Base-by-base conservation (phyloP, 192 early-diverging fungal genomes). In the Oehlia diaphana region DNA sequence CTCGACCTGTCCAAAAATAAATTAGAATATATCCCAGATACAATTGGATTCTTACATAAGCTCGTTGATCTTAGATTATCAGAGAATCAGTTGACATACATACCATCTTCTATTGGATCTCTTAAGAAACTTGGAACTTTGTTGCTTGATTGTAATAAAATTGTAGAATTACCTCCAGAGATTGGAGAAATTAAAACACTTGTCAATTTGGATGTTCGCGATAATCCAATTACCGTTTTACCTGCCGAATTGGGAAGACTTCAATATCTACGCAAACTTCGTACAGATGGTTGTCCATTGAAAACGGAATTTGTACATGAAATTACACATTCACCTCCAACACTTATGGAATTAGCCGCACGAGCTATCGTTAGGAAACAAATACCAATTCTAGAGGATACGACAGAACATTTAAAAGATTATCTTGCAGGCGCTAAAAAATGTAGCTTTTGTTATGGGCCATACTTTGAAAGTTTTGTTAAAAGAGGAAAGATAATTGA, bases 361-460 rank as follows among this genome's bases (percentile, higher is more conserved):
- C 85, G 95, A 58, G 86, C 89, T 23, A 87, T 95, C 65, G 89
- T 93, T 9, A 87, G 92, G n/a, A 83, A 90, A 9, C 85, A 93
- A 58, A 74, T 93, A 14, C 83, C 88, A 6, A 82, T 94, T 64
- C 88, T 89, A 14, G 47, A 83, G 13, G 72, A 84, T 70, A 79
- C 88, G 10, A 81, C 86, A 4, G 82, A 83, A 14, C 84, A 94
- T 47, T 62, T 96, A 28, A 89, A 90, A 80, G 82, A 82, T 23
- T 96, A 95, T 81, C 77, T 96, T 37, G 83, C 84, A 8, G 88
- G 85, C 16, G 86, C 87, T 0, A 80, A 87, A 26, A 72, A 78
- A 26, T 96, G 95, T 82, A 86, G 91, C 9, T 94, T 91, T 85
- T 96, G 95, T 81, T 81, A 83, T 16, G 95, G 95, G 9, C 95